Base-by-base conservation (phyloP, 2,329 filamentous ascomycete species). In the Aaosphaeria arxii region DNA sequence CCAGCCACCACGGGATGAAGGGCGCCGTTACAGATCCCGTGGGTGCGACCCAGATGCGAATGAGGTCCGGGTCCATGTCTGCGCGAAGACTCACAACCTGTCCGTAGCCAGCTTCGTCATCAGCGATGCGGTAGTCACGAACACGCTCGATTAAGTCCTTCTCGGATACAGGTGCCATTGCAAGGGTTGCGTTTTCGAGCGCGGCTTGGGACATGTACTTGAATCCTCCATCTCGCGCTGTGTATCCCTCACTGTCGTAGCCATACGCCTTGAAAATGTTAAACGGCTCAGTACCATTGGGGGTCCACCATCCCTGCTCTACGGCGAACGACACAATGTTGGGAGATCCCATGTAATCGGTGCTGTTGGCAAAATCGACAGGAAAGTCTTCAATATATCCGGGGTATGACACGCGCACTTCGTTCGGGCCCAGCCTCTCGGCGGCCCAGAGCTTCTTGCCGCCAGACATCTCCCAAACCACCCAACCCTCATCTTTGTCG, bases 121-220 rank as follows among this genome's bases (percentile, higher is more conserved):
- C 65, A 11, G 63, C 57, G 29, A 70, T 70, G 7, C 66, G 57
- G 35, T 58, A 64, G 45, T 70, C 67, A 28, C 67, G 65, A 5
- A 69, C 66, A 6, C 66, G 62, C 28, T 71, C 68, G 54, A 75
- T 74, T 3, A 80, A 63, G 49, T 79, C 75, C 13, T 63, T 61
- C 49, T 81, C 78, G 0, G 75, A 77, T n/a, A 80, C 60, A 0
- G 78, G 77, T 1, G 67, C 70, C 61, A 76, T 77, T 11, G 71
- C 64, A 1, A 58, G 57, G 1, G 66, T 69, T 1, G 65, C 66
- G n/a, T 67, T 56, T 43, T 69, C 67, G 2, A 69, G 59, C 1
- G 64, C 63, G 6, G 62, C 65, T 51, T 67, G 67, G 1, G 64
- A 69, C 64, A 70, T 69, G 51, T 68, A 69, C 44, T 68, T 70